These are phyloP conservation scores for Euclidium syriacum DNA, from an alignment of 345 rosid genomes.

Conservation along the genomic window DNA sequence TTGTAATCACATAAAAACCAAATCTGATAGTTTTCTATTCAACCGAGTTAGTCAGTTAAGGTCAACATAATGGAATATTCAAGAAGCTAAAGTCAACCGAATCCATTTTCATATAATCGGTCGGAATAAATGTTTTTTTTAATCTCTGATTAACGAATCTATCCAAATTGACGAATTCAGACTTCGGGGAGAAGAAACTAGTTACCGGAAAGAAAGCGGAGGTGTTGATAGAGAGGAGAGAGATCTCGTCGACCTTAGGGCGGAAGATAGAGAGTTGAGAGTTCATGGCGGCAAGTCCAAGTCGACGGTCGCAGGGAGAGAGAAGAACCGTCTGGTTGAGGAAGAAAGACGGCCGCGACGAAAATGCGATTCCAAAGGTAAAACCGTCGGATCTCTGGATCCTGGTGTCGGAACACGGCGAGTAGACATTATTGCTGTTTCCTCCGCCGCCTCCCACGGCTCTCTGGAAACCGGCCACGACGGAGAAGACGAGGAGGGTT, in stretches of 20 bases:
- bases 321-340: constrained; percentile 41
- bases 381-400: constrained; percentile 74
- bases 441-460: background rate
- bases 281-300: constrained; percentile 44
- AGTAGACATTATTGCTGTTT: constrained; percentile 43
- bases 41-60: too few species aligned
- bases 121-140: background rate
- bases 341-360: constrained; percentile 49
- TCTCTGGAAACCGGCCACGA: background rate
- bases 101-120: background rate
- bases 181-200: too few species aligned
- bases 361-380: constrained; percentile 73
- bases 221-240: constrained; percentile 86
- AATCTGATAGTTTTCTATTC: too few species aligned
- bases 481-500: constrained; percentile 14
- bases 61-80: background rate
- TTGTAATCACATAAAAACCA: too few species aligned
- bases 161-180: background rate
- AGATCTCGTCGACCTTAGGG: constrained; percentile 89
- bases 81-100: constrained; percentile 3
- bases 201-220: constrained; percentile 51
- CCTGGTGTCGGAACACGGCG: constrained; percentile 69
- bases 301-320: constrained; percentile 79
- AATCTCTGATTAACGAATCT: background rate
- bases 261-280: constrained; percentile 72